Base-by-base conservation (phyloP, 768 basidiomycete genomes). In the Hydnomerulius pinastri region DNA sequence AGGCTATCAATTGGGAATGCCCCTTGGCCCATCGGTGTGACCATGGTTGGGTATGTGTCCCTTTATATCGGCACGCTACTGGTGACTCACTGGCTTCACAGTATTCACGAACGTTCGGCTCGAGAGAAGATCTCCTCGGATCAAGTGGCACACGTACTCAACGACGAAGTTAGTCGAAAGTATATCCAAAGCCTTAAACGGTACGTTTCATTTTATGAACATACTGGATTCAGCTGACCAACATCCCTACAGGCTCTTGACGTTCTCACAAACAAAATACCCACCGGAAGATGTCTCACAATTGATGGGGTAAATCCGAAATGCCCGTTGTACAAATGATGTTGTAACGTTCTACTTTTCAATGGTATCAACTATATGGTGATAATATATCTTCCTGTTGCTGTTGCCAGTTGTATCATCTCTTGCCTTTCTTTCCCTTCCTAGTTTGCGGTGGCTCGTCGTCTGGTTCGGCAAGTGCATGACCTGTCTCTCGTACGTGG, bases 11-110 rank as follows among this genome's bases (percentile, higher is more conserved):
- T 99, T 56, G 97, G 97, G 28, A 99, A 97, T 61, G 96, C 97
- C 0, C 95, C 97, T 3, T 99, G 97, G 97, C 97, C 97, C 2
- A 99, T 99, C 62, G 97, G 97, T 36, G 97, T 99, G 8, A 99
- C 97, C 53, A 96, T 96, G 90, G 97, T 98, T 73, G 95, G 93
- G 92, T 93, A 70, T 32, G 86, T 76, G 10, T 33, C 46, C 37
- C 9, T 24, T 35, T 18, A 11, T 12, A 1, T 23, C 21, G 18
- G 32, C 3, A 3, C 3, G 27, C 25, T 15, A 33, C 27, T 33
- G 36, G 1, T 23, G 28, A n/a, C 30, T 36, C 24, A 53, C 15
- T 53, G 15, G 10, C 46, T 38, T 24, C 24, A 42, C 52, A 90
- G 94, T 74, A 97, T 98, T 48, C 97, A 99, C 73, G 97, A 97